phyloP scores from a whole-genome alignment of 148 eudicot genomes.

The Chenopodium formosanum region DNA sequence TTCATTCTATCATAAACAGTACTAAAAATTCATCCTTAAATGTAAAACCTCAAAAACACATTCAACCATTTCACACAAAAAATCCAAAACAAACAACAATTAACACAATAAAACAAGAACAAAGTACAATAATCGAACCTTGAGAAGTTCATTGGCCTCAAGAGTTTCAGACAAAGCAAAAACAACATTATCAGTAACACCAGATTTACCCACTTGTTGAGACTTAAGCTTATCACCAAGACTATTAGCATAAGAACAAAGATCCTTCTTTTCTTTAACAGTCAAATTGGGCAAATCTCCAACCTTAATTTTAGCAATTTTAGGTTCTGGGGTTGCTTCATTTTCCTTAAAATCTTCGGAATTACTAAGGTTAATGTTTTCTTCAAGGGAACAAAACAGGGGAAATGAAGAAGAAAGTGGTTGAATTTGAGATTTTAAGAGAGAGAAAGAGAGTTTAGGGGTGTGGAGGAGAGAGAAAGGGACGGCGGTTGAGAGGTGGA shows the following conservation, averaged over 20 bases:
- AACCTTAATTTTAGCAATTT: not conserved
- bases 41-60: not conserved
- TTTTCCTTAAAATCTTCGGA: not conserved
- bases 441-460: conserved; percentile 4
- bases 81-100: not conserved
- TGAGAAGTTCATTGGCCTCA: conserved; percentile 74
- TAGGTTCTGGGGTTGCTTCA: not conserved
- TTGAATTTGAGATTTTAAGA: not conserved
- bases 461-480: conserved; percentile 22
- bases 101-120: not conserved
- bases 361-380: not conserved
- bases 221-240: conserved; percentile 79
- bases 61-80: not conserved
- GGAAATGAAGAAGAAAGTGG: not conserved
- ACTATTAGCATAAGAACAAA: conserved; percentile 74
- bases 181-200: conserved; percentile 69
- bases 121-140: conserved; percentile 41
- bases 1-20: no score
- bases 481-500: conserved; percentile 13
- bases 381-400: conserved; percentile 15
- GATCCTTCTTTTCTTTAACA: conserved; percentile 83
- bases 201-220: conserved; percentile 84
- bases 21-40: not conserved
- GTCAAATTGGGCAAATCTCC: conserved; percentile 48
- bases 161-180: conserved; percentile 71